These are phyloP conservation scores for Stephania cephalantha DNA, from an alignment of 164 flowering plant species.

Conservation along the genomic window DNA sequence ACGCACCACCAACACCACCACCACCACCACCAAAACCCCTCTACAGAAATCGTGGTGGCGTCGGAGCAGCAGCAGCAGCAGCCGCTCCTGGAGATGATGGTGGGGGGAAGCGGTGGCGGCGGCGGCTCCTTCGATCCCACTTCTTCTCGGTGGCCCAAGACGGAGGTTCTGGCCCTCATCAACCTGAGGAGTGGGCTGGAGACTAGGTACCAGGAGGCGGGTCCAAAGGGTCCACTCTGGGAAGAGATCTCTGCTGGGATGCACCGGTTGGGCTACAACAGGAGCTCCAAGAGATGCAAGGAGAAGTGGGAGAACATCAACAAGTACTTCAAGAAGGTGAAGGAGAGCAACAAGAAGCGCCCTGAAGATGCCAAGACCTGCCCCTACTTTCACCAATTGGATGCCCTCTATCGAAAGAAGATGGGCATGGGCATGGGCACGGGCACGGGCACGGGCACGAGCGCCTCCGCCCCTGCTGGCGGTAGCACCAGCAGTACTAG, in stretches of 20 bases:
- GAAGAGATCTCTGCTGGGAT: conserved; percentile 58
- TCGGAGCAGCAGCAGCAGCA: conserved; percentile 32
- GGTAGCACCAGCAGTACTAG: conserved; percentile 6
- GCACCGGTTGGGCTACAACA: conserved; percentile 45
- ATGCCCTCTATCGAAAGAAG: conserved; percentile 16
- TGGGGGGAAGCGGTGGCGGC: conserved; percentile 20
- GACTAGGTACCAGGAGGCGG: conserved; percentile 48
- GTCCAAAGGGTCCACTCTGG: conserved; percentile 68
- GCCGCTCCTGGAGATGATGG: conserved; percentile 16
- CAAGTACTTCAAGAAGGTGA: conserved; percentile 68
- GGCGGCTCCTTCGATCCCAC: conserved; percentile 30
- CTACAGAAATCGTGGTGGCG: conserved; percentile 27
- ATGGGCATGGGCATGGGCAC: not conserved
- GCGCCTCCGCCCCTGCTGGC: not conserved
- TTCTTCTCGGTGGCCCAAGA: conserved; percentile 64
- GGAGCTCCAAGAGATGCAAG: conserved; percentile 63
- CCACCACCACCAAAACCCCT: no score
- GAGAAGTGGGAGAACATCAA: conserved; percentile 82
- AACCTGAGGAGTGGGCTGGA: conserved; percentile 51
- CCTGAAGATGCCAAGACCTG: conserved; percentile 45
- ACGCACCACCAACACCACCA: conserved; percentile 9
- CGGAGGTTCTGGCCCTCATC: conserved; percentile 53
- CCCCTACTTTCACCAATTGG: conserved; percentile 20
- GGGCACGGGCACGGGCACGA: not conserved
- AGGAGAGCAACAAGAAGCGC: conserved; percentile 66